A percentile compares a stretch with the other conserved stretches of the same genome.
Evolutionary conservation across 257 asterid species (phyloP).

Genomic region (Solanum okadae): DNA sequence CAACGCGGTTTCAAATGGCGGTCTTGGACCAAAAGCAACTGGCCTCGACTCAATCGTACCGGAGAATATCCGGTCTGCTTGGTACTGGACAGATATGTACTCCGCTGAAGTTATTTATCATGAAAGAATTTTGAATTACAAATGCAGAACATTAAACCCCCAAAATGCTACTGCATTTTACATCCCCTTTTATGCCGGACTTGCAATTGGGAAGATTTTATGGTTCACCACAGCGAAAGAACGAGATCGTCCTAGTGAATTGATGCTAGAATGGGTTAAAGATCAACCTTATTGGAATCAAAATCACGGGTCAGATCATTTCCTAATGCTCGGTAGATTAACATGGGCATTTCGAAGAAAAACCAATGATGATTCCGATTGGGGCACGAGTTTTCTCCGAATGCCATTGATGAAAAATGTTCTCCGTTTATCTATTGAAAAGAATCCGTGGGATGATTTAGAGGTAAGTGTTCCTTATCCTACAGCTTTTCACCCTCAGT

Average conservation of each 20-base stretch:
- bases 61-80: constrained; percentile 23
- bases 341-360: constrained; percentile 69
- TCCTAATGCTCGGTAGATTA: constrained; percentile 40
- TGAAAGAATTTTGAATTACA: constrained; percentile 25
- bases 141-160: constrained; percentile 37
- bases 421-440: constrained; percentile 34
- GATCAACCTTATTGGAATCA: constrained; percentile 22
- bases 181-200: constrained; percentile 60
- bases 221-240: constrained; percentile 42
- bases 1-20: constrained; percentile 33
- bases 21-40: constrained; percentile 40
- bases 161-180: constrained; percentile 44
- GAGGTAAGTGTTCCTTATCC: constrained; percentile 33
- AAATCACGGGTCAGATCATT: constrained; percentile 52
- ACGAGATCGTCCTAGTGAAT: constrained; percentile 27
- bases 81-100: constrained; percentile 56
- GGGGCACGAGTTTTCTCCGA: constrained; percentile 54
- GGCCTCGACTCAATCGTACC: constrained; percentile 40
- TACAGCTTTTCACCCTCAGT: constrained; percentile 27
- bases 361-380: constrained; percentile 26
- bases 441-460: constrained; percentile 12
- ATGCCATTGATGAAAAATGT: constrained; percentile 47
- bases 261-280: constrained; percentile 40
- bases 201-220: constrained; percentile 44
- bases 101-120: constrained; percentile 45